Evolutionary conservation across 768 basidiomycete genomes (phyloP), one percentile per base, ranked within the genome.

Genomic region (Tulasnella sp.): DNA sequence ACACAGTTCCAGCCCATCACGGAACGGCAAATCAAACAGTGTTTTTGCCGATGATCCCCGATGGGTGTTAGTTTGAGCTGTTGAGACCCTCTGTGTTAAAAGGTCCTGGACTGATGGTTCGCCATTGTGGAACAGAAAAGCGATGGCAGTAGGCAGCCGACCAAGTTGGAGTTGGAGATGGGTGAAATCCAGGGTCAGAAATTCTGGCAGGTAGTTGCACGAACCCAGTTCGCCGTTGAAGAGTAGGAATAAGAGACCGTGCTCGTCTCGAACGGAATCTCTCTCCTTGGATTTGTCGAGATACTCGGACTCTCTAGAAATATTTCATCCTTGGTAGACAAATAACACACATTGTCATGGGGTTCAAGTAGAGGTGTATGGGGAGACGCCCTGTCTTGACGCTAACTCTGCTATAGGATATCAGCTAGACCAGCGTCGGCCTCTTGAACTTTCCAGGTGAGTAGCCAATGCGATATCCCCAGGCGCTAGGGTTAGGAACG

Each of bases 391-490:
- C 25, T 34, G 14, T 6, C 31, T 29, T 36, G 14, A 7, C 3
- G 74, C 84, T 29, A 34, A 91, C 92, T 86, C 90, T 89, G 22
- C 95, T 94, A 72, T 88, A 86, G 29, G 87, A 85, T 76, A 96
- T 92, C 67, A 96, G 83, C 81, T 95, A 93, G 8, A 94, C 88
- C 5, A 96, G 85, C 29, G 87, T 83, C 68, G 94, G 84, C 83
- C 95, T 95, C 86, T 96, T 96, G 80, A 91, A 84, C 0, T 94
- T 80, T 96, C 94, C 80, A 95, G 82, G 82, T 97, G 94, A 3
- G 96, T 84, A 8, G 91, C 89, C 3, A 89, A 86, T 0, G 89
- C 88, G 31, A 42, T 52, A 82, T 86, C 9, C n/a, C 79, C 78
- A 81, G 84, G 34, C 87, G 91, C 5, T 89, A 91, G 75, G n/a